Conservation (phyloP, 2,329 filamentous ascomycete genomes). For the Penicillium expansum region DNA sequence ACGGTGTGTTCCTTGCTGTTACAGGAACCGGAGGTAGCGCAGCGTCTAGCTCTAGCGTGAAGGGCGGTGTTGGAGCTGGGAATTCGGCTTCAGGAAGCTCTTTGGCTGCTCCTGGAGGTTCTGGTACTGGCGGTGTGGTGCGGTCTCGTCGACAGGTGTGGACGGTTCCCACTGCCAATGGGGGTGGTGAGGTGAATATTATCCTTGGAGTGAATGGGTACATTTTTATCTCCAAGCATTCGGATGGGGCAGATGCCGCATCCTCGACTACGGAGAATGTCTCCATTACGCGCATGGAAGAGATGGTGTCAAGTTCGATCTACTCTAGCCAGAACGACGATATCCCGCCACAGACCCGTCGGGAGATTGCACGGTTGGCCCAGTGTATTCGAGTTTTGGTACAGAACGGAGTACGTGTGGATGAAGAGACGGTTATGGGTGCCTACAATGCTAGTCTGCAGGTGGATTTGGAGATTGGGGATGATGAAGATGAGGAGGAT, state of each 20-base stretch:
- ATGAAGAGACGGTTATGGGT: constrained; percentile 81
- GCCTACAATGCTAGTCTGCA: constrained; percentile 82
- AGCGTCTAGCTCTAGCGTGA: constrained; percentile 43
- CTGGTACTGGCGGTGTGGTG: constrained; percentile 66
- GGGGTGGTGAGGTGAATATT: constrained; percentile 67
- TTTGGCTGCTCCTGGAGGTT: constrained; percentile 62
- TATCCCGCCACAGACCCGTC: constrained; percentile 71
- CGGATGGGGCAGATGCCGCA: constrained; percentile 51
- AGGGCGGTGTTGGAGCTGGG: constrained; percentile 30
- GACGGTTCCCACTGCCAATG: constrained; percentile 58
- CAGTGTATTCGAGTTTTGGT: constrained; percentile 81
- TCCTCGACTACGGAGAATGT: constrained; percentile 52
- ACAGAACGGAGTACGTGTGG: constrained; percentile 76
- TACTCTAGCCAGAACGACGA: constrained; percentile 95
- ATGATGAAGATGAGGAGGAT: constrained; percentile 38
- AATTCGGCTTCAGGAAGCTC: constrained; percentile 51
- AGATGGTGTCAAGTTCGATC: constrained; percentile 77
- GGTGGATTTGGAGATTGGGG: constrained; percentile 49
- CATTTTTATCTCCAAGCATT: constrained; percentile 88
- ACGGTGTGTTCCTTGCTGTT: constrained; percentile 84
- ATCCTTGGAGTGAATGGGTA: constrained; percentile 94
- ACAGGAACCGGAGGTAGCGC: constrained; percentile 71
- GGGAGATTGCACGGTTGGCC: constrained; percentile 81
- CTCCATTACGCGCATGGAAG: constrained; percentile 80
- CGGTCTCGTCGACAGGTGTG: constrained; percentile 82